Evolutionary conservation across 2,329 filamentous ascomycete genomes (phyloP), one percentile per base, ranked within the genome.

Genomic region (Microsporum canis): DNA sequence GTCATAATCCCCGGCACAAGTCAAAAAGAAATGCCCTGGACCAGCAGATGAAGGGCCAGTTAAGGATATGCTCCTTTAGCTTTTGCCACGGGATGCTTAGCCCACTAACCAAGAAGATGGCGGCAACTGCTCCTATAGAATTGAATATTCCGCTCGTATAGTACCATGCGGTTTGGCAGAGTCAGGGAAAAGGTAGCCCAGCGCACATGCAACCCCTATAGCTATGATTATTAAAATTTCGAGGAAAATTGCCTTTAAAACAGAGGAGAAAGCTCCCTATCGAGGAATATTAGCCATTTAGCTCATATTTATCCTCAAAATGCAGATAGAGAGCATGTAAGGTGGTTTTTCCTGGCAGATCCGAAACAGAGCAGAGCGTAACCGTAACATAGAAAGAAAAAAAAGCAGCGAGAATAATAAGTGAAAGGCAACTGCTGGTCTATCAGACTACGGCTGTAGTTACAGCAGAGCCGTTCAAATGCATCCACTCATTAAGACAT

Each of bases 101-200:
- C 2, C 87, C 87, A 60, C 85, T 88, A 65, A 88, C 79, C 61
- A 89, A 76, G 71, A 89, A 89, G 66, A 89, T 87, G 67, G 88
- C 73, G 17, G 80, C 83, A 34, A 89, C 84, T 23, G 81, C 84
- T 36, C 86, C 84, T 89, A 89, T 34, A 88, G 78, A 60, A 88
- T 73, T 6, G 77, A 72, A 12, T 75, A 74, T 59, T 76, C 71
- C 3, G 73, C 71, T 14, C 68, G 69, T 63, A 76, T 75, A 12
- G 69, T 66, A 36, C 74, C 73, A 47, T 73, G 77, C 56, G 78
- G 72, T 67, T 81, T 82, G 55, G 73, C 72, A 2, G 75, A 71
- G 61, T 81, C 75, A 5, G 82, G 75, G 68, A 83, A 75, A 74
- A 82, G 72, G 65, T 79, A 80, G 59, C 82, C 84, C 66, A 80